A percentile compares a stretch with the other conserved stretches of the same genome.
phyloP scores from a whole-genome alignment of 2,329 filamentous ascomycete genomes.

The Penicillium sp. region DNA sequence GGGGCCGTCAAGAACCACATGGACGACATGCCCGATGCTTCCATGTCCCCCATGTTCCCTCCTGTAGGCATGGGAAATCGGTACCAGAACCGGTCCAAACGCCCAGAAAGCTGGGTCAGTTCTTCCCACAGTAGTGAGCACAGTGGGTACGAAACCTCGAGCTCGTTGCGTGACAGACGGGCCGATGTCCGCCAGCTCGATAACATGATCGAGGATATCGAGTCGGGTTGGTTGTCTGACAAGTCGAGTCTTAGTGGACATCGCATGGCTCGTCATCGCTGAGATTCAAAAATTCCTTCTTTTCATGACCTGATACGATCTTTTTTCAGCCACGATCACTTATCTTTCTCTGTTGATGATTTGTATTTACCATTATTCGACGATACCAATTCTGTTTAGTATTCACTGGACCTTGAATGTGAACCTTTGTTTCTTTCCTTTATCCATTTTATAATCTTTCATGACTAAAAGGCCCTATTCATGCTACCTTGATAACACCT shows the following conservation, averaged over 20 bases:
- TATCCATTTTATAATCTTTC: not conserved
- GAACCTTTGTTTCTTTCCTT: not conserved
- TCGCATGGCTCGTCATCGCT: constrained; percentile 12
- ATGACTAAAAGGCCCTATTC: too few species aligned
- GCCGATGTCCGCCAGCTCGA: constrained; percentile 28
- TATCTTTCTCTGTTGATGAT: not conserved
- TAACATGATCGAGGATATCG: constrained; percentile 32
- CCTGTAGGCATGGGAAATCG: constrained; percentile 13
- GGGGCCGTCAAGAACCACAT: constrained; percentile 30
- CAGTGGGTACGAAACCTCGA: constrained; percentile 24
- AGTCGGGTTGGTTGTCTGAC: constrained; percentile 32
- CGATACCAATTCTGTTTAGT: constrained; percentile 7
- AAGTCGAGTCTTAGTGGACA: constrained; percentile 17
- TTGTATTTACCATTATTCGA: constrained; percentile 2
- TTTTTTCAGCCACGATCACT: not conserved
- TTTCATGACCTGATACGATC: constrained; percentile 1
- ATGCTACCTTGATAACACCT: not conserved
- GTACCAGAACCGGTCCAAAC: constrained; percentile 14
- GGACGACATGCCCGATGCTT: constrained; percentile 24
- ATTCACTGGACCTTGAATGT: constrained; percentile 1
- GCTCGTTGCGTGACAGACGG: constrained; percentile 17
- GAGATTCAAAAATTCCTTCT: not conserved
- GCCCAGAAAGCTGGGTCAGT: constrained; percentile 30
- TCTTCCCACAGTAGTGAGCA: constrained; percentile 28
- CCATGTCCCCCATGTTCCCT: constrained; percentile 21